Evolutionary conservation across 1,284 basidiomycete genomes (phyloP).

Genomic region (Paramarasmius palmivorus): DNA sequence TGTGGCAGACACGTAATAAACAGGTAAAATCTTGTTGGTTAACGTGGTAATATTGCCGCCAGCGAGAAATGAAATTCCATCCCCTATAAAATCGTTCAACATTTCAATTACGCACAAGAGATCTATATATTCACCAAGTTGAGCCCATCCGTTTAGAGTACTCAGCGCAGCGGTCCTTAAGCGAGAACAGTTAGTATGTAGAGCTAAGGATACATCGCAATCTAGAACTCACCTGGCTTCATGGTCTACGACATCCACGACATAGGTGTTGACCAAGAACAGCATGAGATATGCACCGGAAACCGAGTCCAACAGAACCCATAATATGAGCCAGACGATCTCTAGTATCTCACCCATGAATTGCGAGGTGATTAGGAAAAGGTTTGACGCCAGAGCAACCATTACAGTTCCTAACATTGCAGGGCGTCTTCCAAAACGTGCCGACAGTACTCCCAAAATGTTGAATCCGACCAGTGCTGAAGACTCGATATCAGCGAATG

Average conservation of each 20-base stretch:
- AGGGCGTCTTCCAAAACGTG: slow-evolving; percentile 30
- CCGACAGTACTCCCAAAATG: slow-evolving; percentile 24
- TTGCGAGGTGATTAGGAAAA: slow-evolving; percentile 22
- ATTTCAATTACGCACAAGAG: background rate
- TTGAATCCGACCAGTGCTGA: slow-evolving; percentile 22
- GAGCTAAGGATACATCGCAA: too few relatives aligned
- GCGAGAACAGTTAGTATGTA: background rate
- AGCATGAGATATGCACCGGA: slow-evolving; percentile 11
- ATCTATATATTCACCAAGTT: slow-evolving; percentile 21
- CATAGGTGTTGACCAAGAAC: slow-evolving; percentile 28
- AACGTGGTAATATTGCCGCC: slow-evolving; percentile 30
- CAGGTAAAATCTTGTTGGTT: slow-evolving; percentile 24
- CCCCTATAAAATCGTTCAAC: slow-evolving; percentile 18
- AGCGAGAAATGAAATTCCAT: slow-evolving; percentile 23
- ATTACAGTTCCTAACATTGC: slow-evolving; percentile 22
- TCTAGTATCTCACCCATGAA: slow-evolving; percentile 12
- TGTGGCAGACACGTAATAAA: slow-evolving; percentile 23
- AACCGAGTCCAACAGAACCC: slow-evolving; percentile 19
- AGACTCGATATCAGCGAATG: background rate
- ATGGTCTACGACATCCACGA: slow-evolving; percentile 26
- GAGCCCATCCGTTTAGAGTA: slow-evolving; percentile 26
- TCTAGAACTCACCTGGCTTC: slow-evolving; percentile 25
- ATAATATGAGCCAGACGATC: slow-evolving; percentile 20
- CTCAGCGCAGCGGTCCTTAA: slow-evolving; percentile 29
- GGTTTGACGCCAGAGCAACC: slow-evolving; percentile 15